Evolutionary conservation across 1,284 basidiomycete species (phyloP).

Genomic region (Irpex sp.): DNA sequence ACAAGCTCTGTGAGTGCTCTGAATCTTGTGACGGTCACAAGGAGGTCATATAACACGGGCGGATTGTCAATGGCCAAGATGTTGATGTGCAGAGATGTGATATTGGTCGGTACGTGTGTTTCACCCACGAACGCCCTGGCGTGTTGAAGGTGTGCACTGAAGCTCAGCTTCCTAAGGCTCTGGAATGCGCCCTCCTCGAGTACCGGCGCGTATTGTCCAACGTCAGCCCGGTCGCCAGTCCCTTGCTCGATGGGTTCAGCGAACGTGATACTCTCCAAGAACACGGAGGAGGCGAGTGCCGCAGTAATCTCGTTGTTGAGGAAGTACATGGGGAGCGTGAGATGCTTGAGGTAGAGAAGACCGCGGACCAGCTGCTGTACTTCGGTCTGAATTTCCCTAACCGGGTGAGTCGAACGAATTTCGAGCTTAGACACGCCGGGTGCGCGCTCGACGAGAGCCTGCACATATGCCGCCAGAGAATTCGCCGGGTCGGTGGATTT

Average conservation of each 20-base stretch:
- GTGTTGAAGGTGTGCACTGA: conserved; percentile 40
- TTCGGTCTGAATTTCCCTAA: conserved; percentile 31
- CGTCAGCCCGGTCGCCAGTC: conserved; percentile 38
- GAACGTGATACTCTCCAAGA: conserved; percentile 45
- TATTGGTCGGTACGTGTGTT: conserved; percentile 25
- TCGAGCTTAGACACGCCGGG: conserved; percentile 42
- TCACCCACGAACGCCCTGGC: conserved; percentile 17
- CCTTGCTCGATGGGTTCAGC: conserved; percentile 39
- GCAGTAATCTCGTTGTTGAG: conserved; percentile 42
- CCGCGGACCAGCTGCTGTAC: conserved; percentile 34
- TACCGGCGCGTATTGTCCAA: conserved; percentile 37
- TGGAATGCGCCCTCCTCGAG: conserved; percentile 48
- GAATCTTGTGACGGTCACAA: conserved; percentile 41
- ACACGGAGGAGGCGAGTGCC: conserved; percentile 39
- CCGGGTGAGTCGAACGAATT: conserved; percentile 33
- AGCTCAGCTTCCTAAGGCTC: conserved; percentile 43
- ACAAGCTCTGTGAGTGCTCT: conserved; percentile 32
- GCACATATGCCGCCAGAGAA: conserved; percentile 33
- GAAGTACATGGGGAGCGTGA: conserved; percentile 48
- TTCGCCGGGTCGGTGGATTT: conserved; percentile 14
- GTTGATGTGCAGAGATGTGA: conserved; percentile 49
- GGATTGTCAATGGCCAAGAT: conserved; percentile 41
- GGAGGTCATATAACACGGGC: conserved; percentile 35
- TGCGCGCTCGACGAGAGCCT: conserved; percentile 43
- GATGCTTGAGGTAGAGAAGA: conserved; percentile 40